Conservation (phyloP, 2,329 filamentous ascomycete species). For the Cadophora malorum region DNA sequence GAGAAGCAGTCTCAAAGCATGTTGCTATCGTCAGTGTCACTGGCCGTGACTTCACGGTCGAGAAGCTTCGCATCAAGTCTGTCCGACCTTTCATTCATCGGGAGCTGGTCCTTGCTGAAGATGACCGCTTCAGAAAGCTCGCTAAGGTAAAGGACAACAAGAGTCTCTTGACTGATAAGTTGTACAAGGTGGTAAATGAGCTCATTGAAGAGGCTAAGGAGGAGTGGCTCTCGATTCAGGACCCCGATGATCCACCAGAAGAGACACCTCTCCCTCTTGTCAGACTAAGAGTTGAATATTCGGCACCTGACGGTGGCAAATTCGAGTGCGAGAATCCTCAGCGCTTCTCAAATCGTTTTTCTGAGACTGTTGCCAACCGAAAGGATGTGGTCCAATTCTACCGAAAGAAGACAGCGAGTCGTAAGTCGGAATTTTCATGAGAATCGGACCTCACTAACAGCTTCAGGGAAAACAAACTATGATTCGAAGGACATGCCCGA, state of each 20-base stretch:
- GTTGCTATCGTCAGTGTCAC: conserved; percentile 85
- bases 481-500: conserved; percentile 64
- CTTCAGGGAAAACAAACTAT: conserved; percentile 51
- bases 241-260: conserved; percentile 63
- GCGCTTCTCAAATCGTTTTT: conserved; percentile 91
- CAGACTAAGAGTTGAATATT: conserved; percentile 88
- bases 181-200: conserved; percentile 81
- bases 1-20: conserved; percentile 90
- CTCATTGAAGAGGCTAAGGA: conserved; percentile 85
- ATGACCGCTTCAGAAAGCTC: conserved; percentile 77
- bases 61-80: conserved; percentile 83
- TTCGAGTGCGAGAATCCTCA: conserved; percentile 96
- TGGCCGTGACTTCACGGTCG: conserved; percentile 79
- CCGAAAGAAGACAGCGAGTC: conserved; percentile 75
- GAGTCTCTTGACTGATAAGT: conserved; percentile 75
- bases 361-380: conserved; percentile 88
- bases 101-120: conserved; percentile 79
- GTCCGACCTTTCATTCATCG: conserved; percentile 90
- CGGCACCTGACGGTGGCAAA: conserved; percentile 80
- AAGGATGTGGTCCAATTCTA: conserved; percentile 95
- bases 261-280: conserved; percentile 82
- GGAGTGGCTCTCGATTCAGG: conserved; percentile 83
- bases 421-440: conserved; percentile 46
- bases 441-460: conserved; percentile 27
- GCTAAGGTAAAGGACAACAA: conserved; percentile 85